Conservation (phyloP, 2,329 filamentous ascomycete species). For the Xylaria sp. region DNA sequence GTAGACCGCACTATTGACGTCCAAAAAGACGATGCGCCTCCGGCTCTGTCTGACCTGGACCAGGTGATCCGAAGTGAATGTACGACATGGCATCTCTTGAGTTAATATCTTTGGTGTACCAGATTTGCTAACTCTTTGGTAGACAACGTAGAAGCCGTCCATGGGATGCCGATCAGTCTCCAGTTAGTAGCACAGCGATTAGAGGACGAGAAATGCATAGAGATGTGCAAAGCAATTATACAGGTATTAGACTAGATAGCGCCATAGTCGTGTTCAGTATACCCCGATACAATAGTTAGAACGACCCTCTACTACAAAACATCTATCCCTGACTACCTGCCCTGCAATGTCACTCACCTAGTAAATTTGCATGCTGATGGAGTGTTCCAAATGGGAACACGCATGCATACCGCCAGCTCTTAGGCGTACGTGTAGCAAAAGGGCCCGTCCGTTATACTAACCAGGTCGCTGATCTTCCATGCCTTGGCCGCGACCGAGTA, state of each 20-base stretch:
- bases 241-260: slow-evolving; percentile 40
- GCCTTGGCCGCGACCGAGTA: slow-evolving; percentile 29
- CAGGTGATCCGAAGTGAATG: slow-evolving; percentile 55
- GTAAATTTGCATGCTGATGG: neutral
- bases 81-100: slow-evolving; percentile 47
- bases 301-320: neutral
- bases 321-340: slow-evolving; percentile 1
- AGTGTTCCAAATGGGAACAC: neutral
- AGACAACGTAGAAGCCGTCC: slow-evolving; percentile 54
- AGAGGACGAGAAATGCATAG: slow-evolving; percentile 50
- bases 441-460: slow-evolving; percentile 45
- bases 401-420: neutral
- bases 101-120: neutral
- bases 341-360: neutral
- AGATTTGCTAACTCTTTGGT: neutral
- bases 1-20: slow-evolving; percentile 56
- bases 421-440: slow-evolving; percentile 47
- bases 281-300: neutral
- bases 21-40: slow-evolving; percentile 44
- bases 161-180: slow-evolving; percentile 57
- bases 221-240: slow-evolving; percentile 47
- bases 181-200: slow-evolving; percentile 54
- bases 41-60: slow-evolving; percentile 53
- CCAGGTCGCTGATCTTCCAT: slow-evolving; percentile 43
- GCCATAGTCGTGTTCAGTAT: neutral